phyloP scores from a whole-genome alignment of 108 stramenopile species.

The Cyclostephanos invisitatus region DNA sequence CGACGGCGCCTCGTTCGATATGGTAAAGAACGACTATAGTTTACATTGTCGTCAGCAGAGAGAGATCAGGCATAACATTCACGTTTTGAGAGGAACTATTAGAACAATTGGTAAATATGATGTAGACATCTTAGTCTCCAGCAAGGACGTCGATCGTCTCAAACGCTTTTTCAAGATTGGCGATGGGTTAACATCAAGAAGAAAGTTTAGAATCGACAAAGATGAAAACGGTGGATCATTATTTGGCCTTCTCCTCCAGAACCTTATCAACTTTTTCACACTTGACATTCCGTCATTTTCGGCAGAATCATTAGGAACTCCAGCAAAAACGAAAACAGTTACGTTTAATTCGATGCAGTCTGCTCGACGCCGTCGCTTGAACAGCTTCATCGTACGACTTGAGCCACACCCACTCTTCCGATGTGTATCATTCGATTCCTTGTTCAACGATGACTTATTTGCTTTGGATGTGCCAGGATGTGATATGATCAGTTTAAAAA shows the following conservation, averaged over 20 bases:
- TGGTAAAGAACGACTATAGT: constrained; percentile 5
- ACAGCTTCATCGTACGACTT: constrained; percentile 41
- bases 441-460: constrained; percentile 31
- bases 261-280: constrained; percentile 61
- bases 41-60: not conserved
- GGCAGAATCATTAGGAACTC: constrained; percentile 40
- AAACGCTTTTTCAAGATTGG: constrained; percentile 32
- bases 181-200: constrained; percentile 3
- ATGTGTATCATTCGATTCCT: constrained; percentile 10
- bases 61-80: constrained; percentile 51
- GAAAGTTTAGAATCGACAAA: constrained; percentile 73
- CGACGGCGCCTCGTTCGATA: constrained; percentile 48
- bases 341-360: constrained; percentile 36
- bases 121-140: constrained; percentile 49
- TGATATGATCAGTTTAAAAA: constrained; percentile 44
- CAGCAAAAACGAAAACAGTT: constrained; percentile 41
- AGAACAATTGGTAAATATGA: constrained; percentile 33
- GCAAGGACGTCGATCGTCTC: constrained; percentile 57
- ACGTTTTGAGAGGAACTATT: constrained; percentile 68
- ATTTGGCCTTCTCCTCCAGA: constrained; percentile 73
- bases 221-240: constrained; percentile 59
- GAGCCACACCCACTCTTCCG: constrained; percentile 31
- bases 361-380: constrained; percentile 35
- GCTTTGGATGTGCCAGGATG: constrained; percentile 56
- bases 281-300: constrained; percentile 53